Base-by-base conservation (phyloP, 208 protist species). In the Tritrichomonas foetus region DNA sequence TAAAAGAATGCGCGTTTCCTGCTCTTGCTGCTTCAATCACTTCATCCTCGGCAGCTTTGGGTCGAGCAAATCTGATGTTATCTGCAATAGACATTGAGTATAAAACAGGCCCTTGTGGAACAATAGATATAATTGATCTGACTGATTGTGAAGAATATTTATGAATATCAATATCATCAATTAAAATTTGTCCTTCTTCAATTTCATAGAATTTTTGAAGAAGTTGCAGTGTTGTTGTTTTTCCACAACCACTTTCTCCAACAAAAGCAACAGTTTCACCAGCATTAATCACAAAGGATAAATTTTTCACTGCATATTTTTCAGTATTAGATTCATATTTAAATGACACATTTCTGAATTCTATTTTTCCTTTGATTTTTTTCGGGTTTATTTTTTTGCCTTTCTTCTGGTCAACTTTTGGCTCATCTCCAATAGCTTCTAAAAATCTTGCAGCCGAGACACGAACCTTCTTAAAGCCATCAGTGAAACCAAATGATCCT, bases 1-100 rank as follows among this genome's bases (percentile, higher is more conserved):
- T 95, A 49, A 96, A 96, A 39, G 93, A 84, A 74, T 95, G 94
- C 44, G 95, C 95, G 66, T 96, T 75, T 44, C 69, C 95, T n/a
- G 93, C 49, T 57, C 94, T 92, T 0, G 95, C 93, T 3, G 95
- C 95, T 50, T 94, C 94, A 22, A 74, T 53, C 11, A 96, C 55
- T 33, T 95, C 94, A 30, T 95, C 93, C 22, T 36, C 14, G 8
- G 49, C 94, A 20, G 93, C 61, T 33, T 94, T 74, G 25, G 89
- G 93, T 11, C 94, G 41, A 44, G 95, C 95, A 75, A 95, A 95
- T 36, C 69, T 33, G 14, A 94, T 93, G 69, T 96, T 96, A 57
- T 96, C 96, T n/a, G 95, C 64, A 13, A 55, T 20, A 20, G 95
- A 95, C 20, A 92, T 94, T 61, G 92, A 80, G 82, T 96, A 97